Evolutionary conservation across 768 basidiomycete species (phyloP), one percentile per base, ranked within the genome.

Genomic region (Suillus tomentosus): DNA sequence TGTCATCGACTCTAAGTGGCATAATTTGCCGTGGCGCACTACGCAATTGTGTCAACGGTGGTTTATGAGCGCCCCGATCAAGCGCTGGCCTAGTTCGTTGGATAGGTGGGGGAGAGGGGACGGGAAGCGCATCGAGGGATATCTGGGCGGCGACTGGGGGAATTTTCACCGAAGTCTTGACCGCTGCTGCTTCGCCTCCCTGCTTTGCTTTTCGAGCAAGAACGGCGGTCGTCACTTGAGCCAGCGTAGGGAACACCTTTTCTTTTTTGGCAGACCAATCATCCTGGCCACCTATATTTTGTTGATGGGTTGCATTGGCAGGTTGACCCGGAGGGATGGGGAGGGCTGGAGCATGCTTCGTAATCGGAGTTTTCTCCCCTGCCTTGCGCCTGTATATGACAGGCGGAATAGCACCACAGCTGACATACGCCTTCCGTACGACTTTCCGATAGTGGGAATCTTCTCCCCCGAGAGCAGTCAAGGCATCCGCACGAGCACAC

Each of bases 361-460:
- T 22, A 15, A 27, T 40, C 53, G 61, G 19, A 31, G 19, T n/a
- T 4, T 62, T 57, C 11, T 27, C 27, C 22, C 14, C 19, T 40
- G 58, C 24, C 34, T 58, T 54, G 34, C 24, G 53, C n/a, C 22
- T 55, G 31, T 31, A 42, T 19, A 34, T 39, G 10, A 22, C 24
- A 31, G 40, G 39, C 27, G 11, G 27, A 6, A 2, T 19, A n/a
- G 42, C 37, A 15, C 54, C 56, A 17, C 58, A 39, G 8, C 31
- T 42, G 13, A 31, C 53, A 27, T 63, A 43, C 10, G 62, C 62
- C 31, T 59, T 27, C 42, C 57, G 59, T 11, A 40, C 42, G 11
- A 63, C 31, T 31, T 63, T 43, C 3, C 62, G 62, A 31, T 63
- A 63, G 59, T 63, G 62, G 17, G 37, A 63, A 36, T 63, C 37